phyloP scores from a whole-genome alignment of 2,329 filamentous ascomycete species.

The Hypoxylon sp. region DNA sequence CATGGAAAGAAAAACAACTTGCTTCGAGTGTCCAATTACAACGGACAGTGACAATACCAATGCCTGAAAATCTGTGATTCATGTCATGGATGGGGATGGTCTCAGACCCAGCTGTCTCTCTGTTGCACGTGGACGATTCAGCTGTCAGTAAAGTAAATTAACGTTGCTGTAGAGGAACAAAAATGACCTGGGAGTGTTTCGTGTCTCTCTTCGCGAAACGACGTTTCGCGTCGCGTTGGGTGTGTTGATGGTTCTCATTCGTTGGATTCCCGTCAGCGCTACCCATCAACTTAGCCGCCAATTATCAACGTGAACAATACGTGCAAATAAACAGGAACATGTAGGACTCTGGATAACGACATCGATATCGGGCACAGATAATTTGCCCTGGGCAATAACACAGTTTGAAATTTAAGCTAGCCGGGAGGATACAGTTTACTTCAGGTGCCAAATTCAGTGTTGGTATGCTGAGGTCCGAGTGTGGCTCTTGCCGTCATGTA shows the following conservation, averaged over 20 bases:
- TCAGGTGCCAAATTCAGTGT: background rate
- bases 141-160: constrained; percentile 10
- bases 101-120: constrained; percentile 4
- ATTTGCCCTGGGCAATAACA: too few relatives aligned
- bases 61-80: background rate
- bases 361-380: too few relatives aligned
- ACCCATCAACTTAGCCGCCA: constrained; percentile 28
- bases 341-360: background rate
- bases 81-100: background rate
- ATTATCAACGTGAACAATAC: background rate
- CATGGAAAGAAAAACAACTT: constrained; percentile 22
- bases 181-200: constrained; percentile 22
- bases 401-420: background rate
- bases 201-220: constrained; percentile 34
- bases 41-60: constrained; percentile 30
- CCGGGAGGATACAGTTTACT: background rate
- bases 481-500: constrained; percentile 2
- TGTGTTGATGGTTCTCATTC: constrained; percentile 31
- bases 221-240: constrained; percentile 40
- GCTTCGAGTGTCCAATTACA: constrained; percentile 24
- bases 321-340: constrained; percentile 18
- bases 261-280: constrained; percentile 15
- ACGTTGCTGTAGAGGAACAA: constrained; percentile 7
- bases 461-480: background rate
- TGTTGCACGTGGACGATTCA: constrained; percentile 9